These are phyloP conservation scores for Neurospora sp. DNA, from an alignment of 495 filamentous ascomycete species.

Conservation along the genomic window DNA sequence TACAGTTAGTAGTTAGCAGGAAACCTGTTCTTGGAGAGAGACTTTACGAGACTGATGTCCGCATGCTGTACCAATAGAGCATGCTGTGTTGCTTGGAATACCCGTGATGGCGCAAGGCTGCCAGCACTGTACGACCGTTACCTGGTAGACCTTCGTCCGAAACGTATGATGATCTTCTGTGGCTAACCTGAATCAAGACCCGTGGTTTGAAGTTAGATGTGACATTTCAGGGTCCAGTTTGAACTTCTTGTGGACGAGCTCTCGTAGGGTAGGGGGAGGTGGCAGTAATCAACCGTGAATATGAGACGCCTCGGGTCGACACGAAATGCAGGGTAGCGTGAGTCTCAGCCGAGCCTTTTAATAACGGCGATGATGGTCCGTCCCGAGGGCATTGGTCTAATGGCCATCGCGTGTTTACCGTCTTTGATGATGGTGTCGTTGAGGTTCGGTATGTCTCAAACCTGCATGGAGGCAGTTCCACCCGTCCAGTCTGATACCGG, in stretches of 20 bases:
- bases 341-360: background rate
- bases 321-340: background rate
- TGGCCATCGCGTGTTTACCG: background rate
- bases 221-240: background rate
- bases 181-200: background rate
- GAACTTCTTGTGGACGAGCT: background rate
- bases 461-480: conserved; percentile 10
- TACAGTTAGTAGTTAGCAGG: background rate
- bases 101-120: background rate
- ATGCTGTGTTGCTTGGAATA: background rate
- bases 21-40: background rate
- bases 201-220: background rate
- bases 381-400: background rate
- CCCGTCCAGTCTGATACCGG: conserved; percentile 1
- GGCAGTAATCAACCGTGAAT: background rate
- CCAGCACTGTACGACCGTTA: background rate
- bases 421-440: background rate
- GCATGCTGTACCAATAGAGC: background rate
- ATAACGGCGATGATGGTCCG: background rate
- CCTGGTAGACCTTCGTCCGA: background rate
- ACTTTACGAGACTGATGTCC: background rate
- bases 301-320: background rate
- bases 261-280: background rate
- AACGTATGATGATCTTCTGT: background rate
- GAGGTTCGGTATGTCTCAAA: conserved; percentile 7